phyloP scores from a whole-genome alignment of 2,329 filamentous ascomycete genomes.

The Sporothrix pseudoabietina region DNA sequence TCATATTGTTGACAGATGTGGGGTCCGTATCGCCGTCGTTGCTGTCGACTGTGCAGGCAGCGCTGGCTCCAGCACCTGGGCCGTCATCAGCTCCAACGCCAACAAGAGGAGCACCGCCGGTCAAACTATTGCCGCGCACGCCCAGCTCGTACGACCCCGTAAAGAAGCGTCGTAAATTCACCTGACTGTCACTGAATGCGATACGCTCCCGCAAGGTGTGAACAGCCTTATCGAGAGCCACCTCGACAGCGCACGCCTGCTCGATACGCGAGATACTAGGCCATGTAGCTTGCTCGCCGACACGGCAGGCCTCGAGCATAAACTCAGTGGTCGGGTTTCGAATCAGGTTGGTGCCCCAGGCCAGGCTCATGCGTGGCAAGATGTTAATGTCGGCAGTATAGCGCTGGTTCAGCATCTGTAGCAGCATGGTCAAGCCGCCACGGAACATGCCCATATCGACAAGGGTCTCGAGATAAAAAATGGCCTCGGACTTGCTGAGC shows the following conservation, averaged over 20 bases:
- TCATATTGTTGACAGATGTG: conserved; percentile 24
- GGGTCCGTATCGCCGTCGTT: conserved; percentile 29
- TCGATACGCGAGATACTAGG: conserved; percentile 82
- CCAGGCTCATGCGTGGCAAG: conserved; percentile 37
- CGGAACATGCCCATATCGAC: conserved; percentile 80
- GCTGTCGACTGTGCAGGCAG: background rate
- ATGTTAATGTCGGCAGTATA: conserved; percentile 97
- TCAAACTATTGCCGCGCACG: conserved; percentile 30
- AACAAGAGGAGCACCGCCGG: conserved; percentile 3
- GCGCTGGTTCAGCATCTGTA: conserved; percentile 81
- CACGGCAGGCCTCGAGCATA: conserved; percentile 75
- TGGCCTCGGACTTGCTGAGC: conserved; percentile 74
- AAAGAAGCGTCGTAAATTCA: conserved; percentile 56
- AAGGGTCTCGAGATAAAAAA: conserved; percentile 79
- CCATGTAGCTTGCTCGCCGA: conserved; percentile 88
- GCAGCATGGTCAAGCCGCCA: conserved; percentile 74
- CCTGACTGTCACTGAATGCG: conserved; percentile 67
- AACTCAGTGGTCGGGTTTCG: conserved; percentile 85
- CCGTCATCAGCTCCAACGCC: background rate
- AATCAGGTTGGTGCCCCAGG: conserved; percentile 63
- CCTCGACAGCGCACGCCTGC: conserved; percentile 85
- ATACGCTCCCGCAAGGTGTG: conserved; percentile 67
- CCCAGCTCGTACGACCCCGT: conserved; percentile 42
- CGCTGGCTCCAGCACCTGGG: background rate
- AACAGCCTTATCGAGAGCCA: conserved; percentile 77